Conservation (phyloP, 129 eudicot species). For the Flaveria linearis region DNA sequence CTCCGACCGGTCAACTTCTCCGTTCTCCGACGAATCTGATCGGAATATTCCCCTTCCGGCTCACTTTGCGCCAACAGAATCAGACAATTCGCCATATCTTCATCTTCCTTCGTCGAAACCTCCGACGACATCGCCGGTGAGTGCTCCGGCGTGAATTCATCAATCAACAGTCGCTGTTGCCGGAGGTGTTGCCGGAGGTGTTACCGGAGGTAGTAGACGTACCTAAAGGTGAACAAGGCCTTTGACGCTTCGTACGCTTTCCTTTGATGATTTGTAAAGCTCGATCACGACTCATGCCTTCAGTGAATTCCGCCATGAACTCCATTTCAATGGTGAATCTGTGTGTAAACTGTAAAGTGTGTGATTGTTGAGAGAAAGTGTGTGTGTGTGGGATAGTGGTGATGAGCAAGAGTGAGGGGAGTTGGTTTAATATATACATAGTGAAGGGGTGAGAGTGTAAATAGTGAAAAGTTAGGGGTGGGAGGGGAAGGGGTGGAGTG, state of each 20-base stretch:
- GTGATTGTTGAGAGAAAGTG: constrained; percentile 25
- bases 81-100: constrained; percentile 84
- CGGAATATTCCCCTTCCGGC: background rate
- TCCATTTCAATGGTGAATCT: constrained; percentile 43
- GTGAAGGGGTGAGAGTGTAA: constrained; percentile 35
- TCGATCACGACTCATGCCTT: constrained; percentile 35
- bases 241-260: constrained; percentile 66
- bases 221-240: constrained; percentile 38
- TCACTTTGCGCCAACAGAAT: constrained; percentile 72
- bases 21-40: constrained; percentile 21
- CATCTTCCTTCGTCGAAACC: constrained; percentile 56
- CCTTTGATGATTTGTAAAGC: constrained; percentile 39
- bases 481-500: constrained; percentile 29
- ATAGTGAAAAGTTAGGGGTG: constrained; percentile 28
- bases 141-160: constrained; percentile 4
- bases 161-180: constrained; percentile 21
- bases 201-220: constrained; percentile 29
- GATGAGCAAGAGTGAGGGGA: constrained; percentile 28
- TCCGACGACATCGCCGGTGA: constrained; percentile 44
- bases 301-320: constrained; percentile 46
- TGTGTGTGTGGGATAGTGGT: constrained; percentile 19
- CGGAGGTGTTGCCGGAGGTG: constrained; percentile 24
- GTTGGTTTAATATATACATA: constrained; percentile 38
- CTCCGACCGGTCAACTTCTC: constrained; percentile 41
- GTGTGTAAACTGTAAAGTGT: constrained; percentile 22